These are phyloP conservation scores for Melianthus villosus DNA, from an alignment of 441 rosid genomes.

Conservation along the genomic window DNA sequence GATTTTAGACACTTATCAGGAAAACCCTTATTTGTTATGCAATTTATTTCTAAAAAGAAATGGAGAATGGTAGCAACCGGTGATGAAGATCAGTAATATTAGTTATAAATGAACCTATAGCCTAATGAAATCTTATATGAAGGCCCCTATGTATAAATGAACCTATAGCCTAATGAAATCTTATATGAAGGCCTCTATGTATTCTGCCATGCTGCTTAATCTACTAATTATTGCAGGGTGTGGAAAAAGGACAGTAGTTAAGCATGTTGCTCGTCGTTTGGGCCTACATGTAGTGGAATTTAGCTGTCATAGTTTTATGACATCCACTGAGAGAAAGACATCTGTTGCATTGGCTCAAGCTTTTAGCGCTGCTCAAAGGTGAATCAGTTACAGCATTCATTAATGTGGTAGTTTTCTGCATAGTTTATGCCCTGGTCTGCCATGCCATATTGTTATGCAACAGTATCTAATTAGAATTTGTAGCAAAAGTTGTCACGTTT, in stretches of 20 bases:
- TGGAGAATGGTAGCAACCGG: too few relatives aligned
- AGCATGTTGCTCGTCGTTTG: constrained; percentile 52
- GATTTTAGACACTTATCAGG: too few relatives aligned
- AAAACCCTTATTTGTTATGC: too few relatives aligned
- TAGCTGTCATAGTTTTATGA: constrained; percentile 67
- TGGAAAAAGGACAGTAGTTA: constrained; percentile 81
- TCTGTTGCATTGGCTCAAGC: constrained; percentile 69
- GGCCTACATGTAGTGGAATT: constrained; percentile 86
- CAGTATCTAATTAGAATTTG: too few relatives aligned
- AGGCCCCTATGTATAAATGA: neutral
- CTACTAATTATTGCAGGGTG: constrained; percentile 38
- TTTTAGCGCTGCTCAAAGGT: constrained; percentile 77
- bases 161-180: too few relatives aligned
- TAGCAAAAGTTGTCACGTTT: too few relatives aligned
- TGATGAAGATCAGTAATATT: too few relatives aligned
- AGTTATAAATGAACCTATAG: too few relatives aligned
- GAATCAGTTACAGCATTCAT: constrained; percentile 14
- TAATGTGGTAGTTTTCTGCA: constrained; percentile 8
- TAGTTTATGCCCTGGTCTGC: neutral
- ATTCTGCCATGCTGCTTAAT: constrained; percentile 6
- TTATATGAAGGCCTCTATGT: neutral
- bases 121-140: constrained; percentile 4
- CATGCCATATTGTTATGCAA: neutral
- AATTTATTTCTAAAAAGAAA: too few relatives aligned
- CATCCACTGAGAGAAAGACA: constrained; percentile 63